Evolutionary conservation across 2,329 filamentous ascomycete species (phyloP), one percentile per base, ranked within the genome.

Genomic region (Aspergillus fischeri): DNA sequence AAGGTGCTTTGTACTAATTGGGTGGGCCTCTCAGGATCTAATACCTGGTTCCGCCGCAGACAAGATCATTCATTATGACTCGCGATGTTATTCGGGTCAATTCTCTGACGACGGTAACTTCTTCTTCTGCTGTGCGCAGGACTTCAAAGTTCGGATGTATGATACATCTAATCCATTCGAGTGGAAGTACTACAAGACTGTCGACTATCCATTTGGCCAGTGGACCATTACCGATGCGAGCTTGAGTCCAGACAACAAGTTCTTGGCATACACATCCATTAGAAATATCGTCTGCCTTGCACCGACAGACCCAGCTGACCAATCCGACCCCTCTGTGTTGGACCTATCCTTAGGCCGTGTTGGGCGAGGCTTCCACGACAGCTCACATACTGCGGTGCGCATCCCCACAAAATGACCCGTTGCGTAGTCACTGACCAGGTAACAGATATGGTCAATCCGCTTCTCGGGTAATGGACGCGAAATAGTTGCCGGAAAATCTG

Each of bases 51-150:
- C 86, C 0, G 83, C 83, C 25, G 88, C 91, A 0, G 93, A 97
- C 69, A 89, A 90, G 67, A 90, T 96, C 60, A 88, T 97, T 60
- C 90, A 96, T 67, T 95, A 92, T 70, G 85, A 92, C 55, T 83
- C 88, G 4, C 86, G 91, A 44, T 92, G 94, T 53, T 97, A 97
- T 70, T 96, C 91, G 3, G 94, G 94, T 1, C 93, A 97, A 70
- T 99, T 97, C 72, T 96, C 91, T 0, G 90, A 95, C 63, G 94
- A 99, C 66, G 94, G 94, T 27, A 96, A 96, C 73, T 97, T 97
- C 78, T 97, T 97, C 78, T 97, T 93, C 71, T 87, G 89, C 5
- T 94, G 90, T 68, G 89, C 89, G 9, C 91, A 97, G 73, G 92
- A 97, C 74, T 96, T 96, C 77, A 89, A 86, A 65, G 92, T 99